A percentile compares a stretch with the other conserved stretches of the same genome.
Evolutionary conservation across 73 alveolate species (phyloP).

Genomic region (Tetrahymena malaccensis): DNA sequence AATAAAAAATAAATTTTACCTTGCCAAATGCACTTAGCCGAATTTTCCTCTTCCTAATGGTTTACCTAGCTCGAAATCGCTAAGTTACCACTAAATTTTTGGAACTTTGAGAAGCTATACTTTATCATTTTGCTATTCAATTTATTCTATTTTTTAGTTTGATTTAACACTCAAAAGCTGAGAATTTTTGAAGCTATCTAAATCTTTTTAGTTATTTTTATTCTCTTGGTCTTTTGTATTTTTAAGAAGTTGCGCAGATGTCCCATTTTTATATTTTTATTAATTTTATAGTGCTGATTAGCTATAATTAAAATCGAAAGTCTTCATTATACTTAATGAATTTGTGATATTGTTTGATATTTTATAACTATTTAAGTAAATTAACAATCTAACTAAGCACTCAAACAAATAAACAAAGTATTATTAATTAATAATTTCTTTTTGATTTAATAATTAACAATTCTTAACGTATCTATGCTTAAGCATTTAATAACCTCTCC

Average conservation of each 20-base stretch:
- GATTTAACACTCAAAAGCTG: neutral
- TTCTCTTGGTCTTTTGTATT: neutral
- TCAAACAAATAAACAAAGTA: no score
- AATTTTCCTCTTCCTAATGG: slow-evolving; percentile 62
- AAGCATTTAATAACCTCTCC: neutral
- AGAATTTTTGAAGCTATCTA: neutral
- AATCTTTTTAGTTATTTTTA: neutral
- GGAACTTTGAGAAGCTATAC: neutral
- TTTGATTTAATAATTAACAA: neutral
- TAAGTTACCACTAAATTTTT: neutral
- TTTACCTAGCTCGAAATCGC: slow-evolving; percentile 60
- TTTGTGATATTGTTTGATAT: no score
- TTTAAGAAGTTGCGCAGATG: neutral
- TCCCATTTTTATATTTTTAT: neutral
- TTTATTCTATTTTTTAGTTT: neutral
- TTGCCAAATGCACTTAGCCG: slow-evolving; percentile 56
- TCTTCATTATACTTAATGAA: neutral
- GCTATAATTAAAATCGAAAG: neutral
- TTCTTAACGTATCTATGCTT: neutral
- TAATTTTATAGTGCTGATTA: neutral
- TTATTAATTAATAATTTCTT: neutral
- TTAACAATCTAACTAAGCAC: neutral
- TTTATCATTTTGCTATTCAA: neutral
- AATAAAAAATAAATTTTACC: neutral
- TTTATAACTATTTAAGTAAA: neutral